phyloP scores from a whole-genome alignment of 306 rosid species.

The Corylus avellana region DNA sequence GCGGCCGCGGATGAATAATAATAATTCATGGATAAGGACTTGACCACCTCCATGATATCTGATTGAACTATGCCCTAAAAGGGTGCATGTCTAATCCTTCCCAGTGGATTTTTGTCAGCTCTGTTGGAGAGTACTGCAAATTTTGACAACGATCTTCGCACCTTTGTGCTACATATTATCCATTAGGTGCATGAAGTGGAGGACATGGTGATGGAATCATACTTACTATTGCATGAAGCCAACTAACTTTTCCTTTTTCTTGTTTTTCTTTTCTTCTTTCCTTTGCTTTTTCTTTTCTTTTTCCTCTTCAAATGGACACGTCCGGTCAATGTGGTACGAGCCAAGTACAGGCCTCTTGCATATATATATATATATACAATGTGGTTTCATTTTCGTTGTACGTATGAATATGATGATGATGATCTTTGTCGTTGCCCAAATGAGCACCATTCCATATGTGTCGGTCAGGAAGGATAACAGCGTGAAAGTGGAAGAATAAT shows the following conservation, averaged over 20 bases:
- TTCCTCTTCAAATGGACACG: slow-evolving; percentile 48
- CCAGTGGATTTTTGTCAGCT: slow-evolving; percentile 22
- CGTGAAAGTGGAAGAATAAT: background rate
- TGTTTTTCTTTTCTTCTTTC: background rate
- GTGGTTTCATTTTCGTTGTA: slow-evolving; percentile 38
- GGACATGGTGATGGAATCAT: slow-evolving; percentile 46
- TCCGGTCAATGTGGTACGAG: slow-evolving; percentile 54
- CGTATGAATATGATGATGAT: slow-evolving; percentile 31
- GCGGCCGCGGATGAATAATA: background rate
- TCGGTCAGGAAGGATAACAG: slow-evolving; percentile 43
- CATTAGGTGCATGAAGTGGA: slow-evolving; percentile 67
- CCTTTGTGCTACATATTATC: slow-evolving; percentile 51
- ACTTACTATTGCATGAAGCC: slow-evolving; percentile 29
- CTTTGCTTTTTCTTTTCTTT: background rate
- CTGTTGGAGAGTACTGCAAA: slow-evolving; percentile 23
- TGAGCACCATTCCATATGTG: slow-evolving; percentile 25
- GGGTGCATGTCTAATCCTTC: background rate
- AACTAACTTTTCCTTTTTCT: slow-evolving; percentile 32
- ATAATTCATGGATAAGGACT: slow-evolving; percentile 34
- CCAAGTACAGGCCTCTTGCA: slow-evolving; percentile 54
- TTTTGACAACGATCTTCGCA: slow-evolving; percentile 31
- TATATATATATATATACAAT: slow-evolving; percentile 17
- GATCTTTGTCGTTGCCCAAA: slow-evolving; percentile 53
- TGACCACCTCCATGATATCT: slow-evolving; percentile 33
- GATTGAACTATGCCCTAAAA: slow-evolving; percentile 8